Base-by-base conservation (phyloP, 2,329 filamentous ascomycete species). In the Chaetomium olivaceum region DNA sequence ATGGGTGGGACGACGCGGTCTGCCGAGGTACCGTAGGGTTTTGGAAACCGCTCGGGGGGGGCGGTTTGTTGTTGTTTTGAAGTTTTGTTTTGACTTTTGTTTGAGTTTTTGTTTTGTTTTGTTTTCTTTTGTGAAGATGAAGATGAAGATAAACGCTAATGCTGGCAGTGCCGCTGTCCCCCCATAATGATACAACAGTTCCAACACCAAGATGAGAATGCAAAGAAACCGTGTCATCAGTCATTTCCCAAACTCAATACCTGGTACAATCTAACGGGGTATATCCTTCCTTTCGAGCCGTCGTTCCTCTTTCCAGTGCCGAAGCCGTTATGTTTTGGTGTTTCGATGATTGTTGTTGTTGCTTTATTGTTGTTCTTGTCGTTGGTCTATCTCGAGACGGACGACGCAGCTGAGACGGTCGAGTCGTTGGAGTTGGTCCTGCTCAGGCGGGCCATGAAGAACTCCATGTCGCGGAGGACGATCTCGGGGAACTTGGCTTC, bases 361-460 rank as follows among this genome's bases (percentile, higher is more conserved):
- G 4, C 16, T 23, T 54, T 29, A 16, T 36, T 1, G 2, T 43
- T 16, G 4, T 19, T 25, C 21, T 11, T n/a, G n/a, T 9, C 19
- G 4, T 4, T 48, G n/a, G 9, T 16, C n/a, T 14, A 54, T 54
- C 23, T 54, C 19, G 31, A 39, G 2, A 27, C 11, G 54, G 33
- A 14, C 19, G 54, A 57, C 3, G 54, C 8, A n/a, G 29, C 29
- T 14, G 58, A 66, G 21, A 14, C 11, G 29, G 36, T 65, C n/a
- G 63, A 65, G 11, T 65, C 63, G 55, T 62, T 48, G 14, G 66
- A 65, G 11, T 43, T 52, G 7, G 66, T 65, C 39, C 62, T 19
- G 11, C 33, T 59, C 58, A 68, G 58, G 27, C 68, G 48, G n/a
- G 68, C 68, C 62, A 68, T 64, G 57, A 68, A 69, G 57, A 68